Base-by-base conservation (phyloP, 805 yeast species). In the Kuraishia ogatae region DNA sequence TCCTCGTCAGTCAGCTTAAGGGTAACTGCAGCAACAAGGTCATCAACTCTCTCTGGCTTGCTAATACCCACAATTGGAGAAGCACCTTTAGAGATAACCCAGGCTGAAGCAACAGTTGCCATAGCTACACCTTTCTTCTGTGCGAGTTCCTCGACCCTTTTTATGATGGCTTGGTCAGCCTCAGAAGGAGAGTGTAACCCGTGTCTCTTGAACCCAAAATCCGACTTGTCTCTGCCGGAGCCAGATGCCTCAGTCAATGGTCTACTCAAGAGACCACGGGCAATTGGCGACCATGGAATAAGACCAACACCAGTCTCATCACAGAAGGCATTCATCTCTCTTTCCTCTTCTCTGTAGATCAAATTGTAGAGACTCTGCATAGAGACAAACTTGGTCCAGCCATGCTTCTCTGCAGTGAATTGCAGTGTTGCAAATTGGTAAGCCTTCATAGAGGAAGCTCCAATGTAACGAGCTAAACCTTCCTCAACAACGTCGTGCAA, bases 391-490 rank as follows among this genome's bases (percentile, higher is more conserved):
- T 80, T 82, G 59, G 69, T 68, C 84, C 83, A 83, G 29, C 76
- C 78, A 59, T 77, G 58, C 62, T 71, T 72, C 55, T 83, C 86
- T 2, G 89, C 89, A 55, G 75, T 66, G 57, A 66, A 69, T 62
- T 84, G 89, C 61, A 81, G 60, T 60, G 73, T 76, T 1, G 74
- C 80, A 63, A 84, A 83, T 60, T 83, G 81, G 20, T 69, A 65
- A 1, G 84, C 77, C 59, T 71, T 71, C 87, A 84, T 83, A 1
- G 84, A 68, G 0, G 86, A 82, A 1, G 87, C 87, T 15, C 88
- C 88, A 56, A 84, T 74, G 64, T 83, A 83, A 53, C 85, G 70
- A 2, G 73, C 72, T 24, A 68, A 62, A 17, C 85, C 85, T 39
- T 60, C 55, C 48, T 71, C 69, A 22, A 80, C 78, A 19, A 78